These are phyloP conservation scores for Xylariaceae sp. DNA, from an alignment of 2,329 filamentous ascomycete genomes.

Conservation along the genomic window DNA sequence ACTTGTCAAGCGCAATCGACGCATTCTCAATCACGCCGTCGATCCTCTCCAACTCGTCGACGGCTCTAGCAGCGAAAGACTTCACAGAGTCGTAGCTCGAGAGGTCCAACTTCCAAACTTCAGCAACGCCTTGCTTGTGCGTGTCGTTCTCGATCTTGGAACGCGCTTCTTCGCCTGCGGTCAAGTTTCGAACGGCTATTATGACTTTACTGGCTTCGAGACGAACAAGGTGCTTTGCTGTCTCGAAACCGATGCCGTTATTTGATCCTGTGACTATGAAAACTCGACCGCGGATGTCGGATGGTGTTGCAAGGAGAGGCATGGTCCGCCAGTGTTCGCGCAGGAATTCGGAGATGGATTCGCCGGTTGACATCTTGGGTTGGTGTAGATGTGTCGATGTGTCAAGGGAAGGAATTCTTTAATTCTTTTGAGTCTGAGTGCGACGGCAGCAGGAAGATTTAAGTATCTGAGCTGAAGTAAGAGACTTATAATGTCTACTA, in stretches of 20 bases:
- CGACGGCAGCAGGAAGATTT: too few relatives aligned
- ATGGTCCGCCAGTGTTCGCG: neutral
- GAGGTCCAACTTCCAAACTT: slow-evolving; percentile 40
- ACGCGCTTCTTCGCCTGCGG: neutral
- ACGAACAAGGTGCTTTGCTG: slow-evolving; percentile 26
- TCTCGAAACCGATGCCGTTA: slow-evolving; percentile 30
- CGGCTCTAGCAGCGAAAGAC: slow-evolving; percentile 30
- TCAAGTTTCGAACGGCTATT: slow-evolving; percentile 16
- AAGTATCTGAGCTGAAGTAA: too few relatives aligned
- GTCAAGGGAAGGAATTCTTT: too few relatives aligned
- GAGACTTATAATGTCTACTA: too few relatives aligned
- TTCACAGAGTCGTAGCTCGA: slow-evolving; percentile 33
- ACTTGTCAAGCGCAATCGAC: slow-evolving; percentile 30
- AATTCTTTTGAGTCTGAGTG: too few relatives aligned
- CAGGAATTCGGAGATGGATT: neutral
- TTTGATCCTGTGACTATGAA: slow-evolving; percentile 32
- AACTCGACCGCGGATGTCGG: neutral
- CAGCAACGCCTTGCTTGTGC: slow-evolving; percentile 15
- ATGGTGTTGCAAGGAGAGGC: neutral
- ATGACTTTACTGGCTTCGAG: slow-evolving; percentile 29
- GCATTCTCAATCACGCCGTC: slow-evolving; percentile 34
- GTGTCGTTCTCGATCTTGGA: slow-evolving; percentile 15
- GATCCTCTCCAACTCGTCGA: slow-evolving; percentile 29
- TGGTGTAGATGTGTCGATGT: too few relatives aligned
- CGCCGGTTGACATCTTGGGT: neutral